Conservation (phyloP, 2,329 filamentous ascomycete species). For the Colletotrichum noveboracense region DNA sequence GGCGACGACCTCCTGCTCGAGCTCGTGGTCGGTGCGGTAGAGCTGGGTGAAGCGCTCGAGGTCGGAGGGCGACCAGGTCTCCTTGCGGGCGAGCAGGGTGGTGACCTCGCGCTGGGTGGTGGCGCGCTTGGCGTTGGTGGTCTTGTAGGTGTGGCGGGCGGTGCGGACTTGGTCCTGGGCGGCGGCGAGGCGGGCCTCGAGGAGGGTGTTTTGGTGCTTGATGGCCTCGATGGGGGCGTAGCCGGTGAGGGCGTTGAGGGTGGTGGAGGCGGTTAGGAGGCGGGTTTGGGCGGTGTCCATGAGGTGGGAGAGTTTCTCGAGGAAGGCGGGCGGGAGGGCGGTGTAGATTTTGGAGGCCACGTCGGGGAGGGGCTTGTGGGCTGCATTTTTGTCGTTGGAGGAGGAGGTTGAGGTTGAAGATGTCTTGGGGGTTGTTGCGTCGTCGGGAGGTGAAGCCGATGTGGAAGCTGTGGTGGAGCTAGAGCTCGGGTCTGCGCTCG, state of each 20-base stretch:
- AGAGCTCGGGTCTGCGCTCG: conserved; percentile 2
- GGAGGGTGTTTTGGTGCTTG: conserved; percentile 76
- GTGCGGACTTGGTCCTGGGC: conserved; percentile 71
- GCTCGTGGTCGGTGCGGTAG: conserved; percentile 90
- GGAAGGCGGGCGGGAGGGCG: conserved; percentile 44
- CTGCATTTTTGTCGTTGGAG: not conserved
- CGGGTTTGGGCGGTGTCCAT: conserved; percentile 92
- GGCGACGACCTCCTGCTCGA: conserved; percentile 81
- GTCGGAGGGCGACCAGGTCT: conserved; percentile 85
- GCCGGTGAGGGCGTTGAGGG: conserved; percentile 92
- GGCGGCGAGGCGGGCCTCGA: conserved; percentile 62
- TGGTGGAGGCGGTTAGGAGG: conserved; percentile 82
- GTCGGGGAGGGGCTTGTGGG: conserved; percentile 6
- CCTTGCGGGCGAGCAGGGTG: conserved; percentile 89
- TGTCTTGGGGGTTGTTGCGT: not conserved
- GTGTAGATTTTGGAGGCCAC: conserved; percentile 15
- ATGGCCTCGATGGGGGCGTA: conserved; percentile 91
- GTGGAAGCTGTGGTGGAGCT: not conserved
- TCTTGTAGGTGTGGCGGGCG: conserved; percentile 78
- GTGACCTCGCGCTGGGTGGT: conserved; percentile 95
- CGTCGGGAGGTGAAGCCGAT: not conserved
- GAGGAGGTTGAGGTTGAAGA: not conserved
- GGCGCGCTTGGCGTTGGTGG: conserved; percentile 84
- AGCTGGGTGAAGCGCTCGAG: conserved; percentile 93
- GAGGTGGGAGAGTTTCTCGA: conserved; percentile 64